phyloP scores from a whole-genome alignment of 345 rosid genomes.

The Rhizophora apiculata region DNA sequence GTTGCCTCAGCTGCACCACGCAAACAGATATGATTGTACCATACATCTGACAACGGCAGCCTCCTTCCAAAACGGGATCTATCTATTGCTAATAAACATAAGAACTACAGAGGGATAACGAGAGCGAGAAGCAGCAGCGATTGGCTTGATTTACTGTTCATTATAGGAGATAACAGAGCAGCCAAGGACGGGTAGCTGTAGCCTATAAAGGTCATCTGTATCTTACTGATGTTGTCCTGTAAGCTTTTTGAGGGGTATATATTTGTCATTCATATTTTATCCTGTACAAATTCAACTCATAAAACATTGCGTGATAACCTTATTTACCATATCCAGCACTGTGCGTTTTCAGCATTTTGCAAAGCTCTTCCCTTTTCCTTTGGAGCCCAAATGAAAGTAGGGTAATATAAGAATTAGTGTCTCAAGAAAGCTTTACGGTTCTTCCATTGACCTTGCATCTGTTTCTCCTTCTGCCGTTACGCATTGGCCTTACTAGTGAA shows the following conservation, averaged over 20 bases:
- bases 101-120: constrained; percentile 21
- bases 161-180: constrained; percentile 24
- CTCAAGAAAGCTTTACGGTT: too few species aligned
- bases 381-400: too few species aligned
- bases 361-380: too few species aligned
- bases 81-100: constrained; percentile 31
- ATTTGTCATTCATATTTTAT: constrained; percentile 24
- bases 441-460: too few species aligned
- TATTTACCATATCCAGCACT: too few species aligned
- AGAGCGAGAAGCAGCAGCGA: constrained; percentile 5
- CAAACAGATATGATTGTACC: background rate
- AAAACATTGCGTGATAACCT: background rate
- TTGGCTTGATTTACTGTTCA: constrained; percentile 32
- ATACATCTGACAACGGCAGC: constrained; percentile 1
- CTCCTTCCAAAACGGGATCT: background rate
- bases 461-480: too few species aligned
- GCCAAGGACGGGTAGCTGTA: constrained; percentile 19
- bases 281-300: constrained; percentile 28
- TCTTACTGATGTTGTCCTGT: constrained; percentile 18
- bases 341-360: too few species aligned
- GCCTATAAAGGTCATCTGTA: constrained; percentile 27
- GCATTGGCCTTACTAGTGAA: too few species aligned
- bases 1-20: constrained; percentile 6
- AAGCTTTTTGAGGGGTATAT: constrained; percentile 38
- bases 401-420: too few species aligned